Evolutionary conservation across 129 eudicot genomes (phyloP), one percentile per base, ranked within the genome.

Genomic region (Escallonia herrerae): DNA sequence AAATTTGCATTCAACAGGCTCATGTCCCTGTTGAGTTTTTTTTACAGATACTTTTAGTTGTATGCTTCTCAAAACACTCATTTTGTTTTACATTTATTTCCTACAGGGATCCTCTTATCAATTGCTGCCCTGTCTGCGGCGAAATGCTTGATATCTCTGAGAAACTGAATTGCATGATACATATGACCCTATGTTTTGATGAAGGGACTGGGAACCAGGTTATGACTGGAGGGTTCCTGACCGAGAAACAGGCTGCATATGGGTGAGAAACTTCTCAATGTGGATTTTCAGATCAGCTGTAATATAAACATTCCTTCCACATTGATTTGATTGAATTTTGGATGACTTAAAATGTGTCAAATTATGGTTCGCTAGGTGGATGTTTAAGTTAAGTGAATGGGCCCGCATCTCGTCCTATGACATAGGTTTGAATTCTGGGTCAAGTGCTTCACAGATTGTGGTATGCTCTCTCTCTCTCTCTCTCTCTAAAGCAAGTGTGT

Each of bases 341-440:
- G 62, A 62, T 22, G 33, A 22, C 33, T 22, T 22, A 22, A 22
- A 22, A 0, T 22, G 33, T 22, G 33, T 80, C 72, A 65, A 51
- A 66, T 71, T 62, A 14, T 62, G 43, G 62, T 60, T 74, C 43
- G 63, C 22, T 58, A 91, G 98, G 79, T 93, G 96, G 98, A 86
- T 93, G 90, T 87, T 93, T 80, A 93, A 88, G 81, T 85, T 93
- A 71, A 85, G 91, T 88, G 98, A 93, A 66, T 93, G 98, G 98
- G 96, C 95, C 69, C 98, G 88, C 56, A 74, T 82, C 63, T 85
- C 98, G 52, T 77, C 98, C 47, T 93, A 85, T 63, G 95, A 83
- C 52, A 80, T 84, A 5, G 98, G 98, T 52, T 75, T 86, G 77
- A 81, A 86, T 77, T 83, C 96, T 46, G 98, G 98, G 48, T 83